Conservation (phyloP, 2,329 filamentous ascomycete species). For the Claviceps sp. region DNA sequence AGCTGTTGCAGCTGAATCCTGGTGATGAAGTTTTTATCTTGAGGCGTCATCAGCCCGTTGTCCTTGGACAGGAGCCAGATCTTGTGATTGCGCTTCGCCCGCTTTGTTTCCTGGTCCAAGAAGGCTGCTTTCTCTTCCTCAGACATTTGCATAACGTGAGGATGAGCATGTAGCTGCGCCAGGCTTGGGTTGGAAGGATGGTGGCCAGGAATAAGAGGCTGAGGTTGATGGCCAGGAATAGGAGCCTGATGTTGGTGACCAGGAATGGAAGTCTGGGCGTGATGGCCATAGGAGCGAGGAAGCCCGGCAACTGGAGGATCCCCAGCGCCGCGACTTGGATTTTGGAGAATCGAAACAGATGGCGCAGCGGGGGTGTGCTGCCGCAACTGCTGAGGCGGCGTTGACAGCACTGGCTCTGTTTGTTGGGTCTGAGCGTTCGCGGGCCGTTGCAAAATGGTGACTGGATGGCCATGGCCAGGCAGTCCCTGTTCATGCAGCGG, state of each 20-base stretch:
- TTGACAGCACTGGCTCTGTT: slow-evolving; percentile 15
- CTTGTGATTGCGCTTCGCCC: slow-evolving; percentile 96
- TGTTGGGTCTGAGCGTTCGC: slow-evolving; percentile 23
- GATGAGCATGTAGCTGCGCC: slow-evolving; percentile 21
- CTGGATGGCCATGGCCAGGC: slow-evolving; percentile 31
- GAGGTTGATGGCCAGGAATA: slow-evolving; percentile 30
- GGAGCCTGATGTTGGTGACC: slow-evolving; percentile 38
- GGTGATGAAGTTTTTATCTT: slow-evolving; percentile 99
- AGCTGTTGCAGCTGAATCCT: slow-evolving; percentile 95
- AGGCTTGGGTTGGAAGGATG: slow-evolving; percentile 18
- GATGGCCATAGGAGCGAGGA: slow-evolving; percentile 26
- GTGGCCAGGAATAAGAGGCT: slow-evolving; percentile 35
- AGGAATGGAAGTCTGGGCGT: slow-evolving; percentile 37
- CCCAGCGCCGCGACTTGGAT: slow-evolving; percentile 51
- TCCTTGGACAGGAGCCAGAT: slow-evolving; percentile 87
- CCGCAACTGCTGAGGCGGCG: slow-evolving; percentile 13
- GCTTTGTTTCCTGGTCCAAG: slow-evolving; percentile 80
- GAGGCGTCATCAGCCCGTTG: slow-evolving; percentile 95
- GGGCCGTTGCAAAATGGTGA: slow-evolving; percentile 43
- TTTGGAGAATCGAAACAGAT: slow-evolving; percentile 67
- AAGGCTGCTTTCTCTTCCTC: slow-evolving; percentile 77
- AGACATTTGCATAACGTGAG: slow-evolving; percentile 52
- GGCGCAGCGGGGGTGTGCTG: slow-evolving; percentile 30
- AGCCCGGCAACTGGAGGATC: slow-evolving; percentile 27
- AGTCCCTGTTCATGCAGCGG: slow-evolving; percentile 20